Evolutionary conservation across 2,329 filamentous ascomycete species (phyloP), one percentile per base, ranked within the genome.

Genomic region (Venturia nashicola): DNA sequence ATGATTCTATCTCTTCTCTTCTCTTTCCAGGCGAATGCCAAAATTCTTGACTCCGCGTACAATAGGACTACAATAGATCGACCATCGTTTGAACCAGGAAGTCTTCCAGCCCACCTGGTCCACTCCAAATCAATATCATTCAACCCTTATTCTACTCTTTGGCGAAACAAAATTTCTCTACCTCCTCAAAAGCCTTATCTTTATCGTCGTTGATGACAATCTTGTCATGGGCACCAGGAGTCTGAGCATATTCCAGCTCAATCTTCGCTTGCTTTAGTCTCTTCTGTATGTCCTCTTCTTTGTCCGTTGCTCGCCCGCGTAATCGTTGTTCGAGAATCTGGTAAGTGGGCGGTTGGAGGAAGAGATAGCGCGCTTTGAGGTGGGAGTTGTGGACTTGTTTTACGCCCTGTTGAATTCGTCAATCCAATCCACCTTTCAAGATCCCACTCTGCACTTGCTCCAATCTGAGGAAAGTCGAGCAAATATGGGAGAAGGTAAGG

Each of bases 341-440:
- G 68, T 89, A 77, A 4, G 83, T 88, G 0, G 92, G 93, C 14
- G 92, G 92, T 43, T 88, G 84, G 66, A 97, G 83, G 76, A 96
- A 96, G 68, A 96, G 77, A 77, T 90, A 96, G 64, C 90, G 85
- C 71, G 72, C 64, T 86, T 82, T 67, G 92, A 83, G 69, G 81
- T 81, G 61, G 71, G 72, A 66, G 67, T 83, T 82, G 75, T 91
- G 91, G 71, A 97, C 89, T 77, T 97, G 92, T 79, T 96, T 96
- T 65, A 97, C 91, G 66, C 92, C 92, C 51, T 57, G 18, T 57
- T 34, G 5, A 16, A n/a, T 6, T 36, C 16, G 9, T 51, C 32
- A 51, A 83, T 86, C 67, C 12, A 62, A 65, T 6, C 65, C 39
- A 57, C 60, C 39, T 12, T 16, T 5, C 40, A 42, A 43, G 16